Conservation (phyloP, 805 yeast species). For the Hanseniaspora occidentalis region DNA sequence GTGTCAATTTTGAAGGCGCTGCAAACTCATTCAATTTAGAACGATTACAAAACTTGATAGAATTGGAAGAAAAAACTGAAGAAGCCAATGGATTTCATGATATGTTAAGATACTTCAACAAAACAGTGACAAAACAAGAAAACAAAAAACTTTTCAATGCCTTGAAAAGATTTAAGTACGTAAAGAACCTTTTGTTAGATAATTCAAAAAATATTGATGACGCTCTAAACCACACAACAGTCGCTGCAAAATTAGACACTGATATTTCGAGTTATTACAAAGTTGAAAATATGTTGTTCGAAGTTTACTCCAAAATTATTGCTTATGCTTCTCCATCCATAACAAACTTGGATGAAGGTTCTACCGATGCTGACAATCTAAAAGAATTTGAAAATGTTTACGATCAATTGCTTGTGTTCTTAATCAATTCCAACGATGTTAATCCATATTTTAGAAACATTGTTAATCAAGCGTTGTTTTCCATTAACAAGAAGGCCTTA, state of each 20-base stretch:
- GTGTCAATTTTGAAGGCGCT: background rate
- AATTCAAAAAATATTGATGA: too few species aligned
- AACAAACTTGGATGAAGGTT: slow-evolving; percentile 4
- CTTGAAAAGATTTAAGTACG: slow-evolving; percentile 3
- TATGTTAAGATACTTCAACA: slow-evolving; percentile 63
- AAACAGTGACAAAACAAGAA: slow-evolving; percentile 30
- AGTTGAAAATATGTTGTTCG: slow-evolving; percentile 10
- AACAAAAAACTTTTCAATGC: slow-evolving; percentile 2
- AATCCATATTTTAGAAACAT: slow-evolving; percentile 11
- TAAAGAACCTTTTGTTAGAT: too few species aligned
- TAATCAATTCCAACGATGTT: slow-evolving; percentile 11
- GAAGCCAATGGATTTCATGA: background rate
- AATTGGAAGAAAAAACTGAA: background rate
- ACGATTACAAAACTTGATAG: background rate
- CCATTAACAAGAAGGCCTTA: slow-evolving; percentile 8
- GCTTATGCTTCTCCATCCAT: slow-evolving; percentile 9
- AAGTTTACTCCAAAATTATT: slow-evolving; percentile 11
- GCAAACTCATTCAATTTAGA: background rate
- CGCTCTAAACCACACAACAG: too few species aligned
- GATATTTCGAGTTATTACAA: slow-evolving; percentile 12
- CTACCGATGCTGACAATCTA: background rate
- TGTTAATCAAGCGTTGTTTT: slow-evolving; percentile 10
- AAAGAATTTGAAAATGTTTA: slow-evolving; percentile 8
- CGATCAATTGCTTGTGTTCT: slow-evolving; percentile 11
- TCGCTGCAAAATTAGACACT: slow-evolving; percentile 8